A percentile compares a stretch with the other conserved stretches of the same genome.
Conservation (phyloP, 768 basidiomycete species). For the Tylopilus cervinicoccineus region DNA sequence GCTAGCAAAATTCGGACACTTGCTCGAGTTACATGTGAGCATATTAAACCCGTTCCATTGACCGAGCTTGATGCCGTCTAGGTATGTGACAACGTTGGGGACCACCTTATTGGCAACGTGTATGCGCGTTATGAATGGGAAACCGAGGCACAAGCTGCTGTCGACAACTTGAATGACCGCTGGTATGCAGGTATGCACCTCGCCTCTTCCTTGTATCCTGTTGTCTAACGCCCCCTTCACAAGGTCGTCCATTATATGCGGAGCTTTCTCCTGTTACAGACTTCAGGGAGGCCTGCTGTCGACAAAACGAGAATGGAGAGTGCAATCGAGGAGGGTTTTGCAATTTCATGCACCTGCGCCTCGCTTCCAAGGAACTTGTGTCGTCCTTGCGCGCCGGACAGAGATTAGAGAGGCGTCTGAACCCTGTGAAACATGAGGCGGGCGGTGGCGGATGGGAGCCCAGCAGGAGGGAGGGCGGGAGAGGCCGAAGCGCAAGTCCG, state of each 20-base stretch:
- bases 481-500: conserved; percentile 74
- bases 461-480: conserved; percentile 57
- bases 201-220: not conserved
- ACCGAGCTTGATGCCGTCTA: conserved; percentile 22
- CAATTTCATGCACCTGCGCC: conserved; percentile 96
- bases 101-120: conserved; percentile 95
- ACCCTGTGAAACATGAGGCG: conserved; percentile 58
- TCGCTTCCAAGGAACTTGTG: conserved; percentile 82
- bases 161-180: conserved; percentile 89
- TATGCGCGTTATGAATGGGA: conserved; percentile 99
- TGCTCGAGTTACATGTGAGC: conserved; percentile 90
- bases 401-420: conserved; percentile 71
- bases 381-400: conserved; percentile 78
- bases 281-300: conserved; percentile 97
- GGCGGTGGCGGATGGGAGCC: conserved; percentile 88
- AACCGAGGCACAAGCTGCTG: conserved; percentile 91
- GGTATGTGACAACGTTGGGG: conserved; percentile 99
- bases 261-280: conserved; percentile 98
- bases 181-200: conserved; percentile 87
- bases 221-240: conserved; percentile 1
- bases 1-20: conserved; percentile 89
- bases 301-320: conserved; percentile 98
- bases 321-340: conserved; percentile 98
- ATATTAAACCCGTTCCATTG: not conserved
- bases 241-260: conserved; percentile 92